Evolutionary conservation across 306 rosid species (phyloP).

Genomic region (Malus sylvestris): DNA sequence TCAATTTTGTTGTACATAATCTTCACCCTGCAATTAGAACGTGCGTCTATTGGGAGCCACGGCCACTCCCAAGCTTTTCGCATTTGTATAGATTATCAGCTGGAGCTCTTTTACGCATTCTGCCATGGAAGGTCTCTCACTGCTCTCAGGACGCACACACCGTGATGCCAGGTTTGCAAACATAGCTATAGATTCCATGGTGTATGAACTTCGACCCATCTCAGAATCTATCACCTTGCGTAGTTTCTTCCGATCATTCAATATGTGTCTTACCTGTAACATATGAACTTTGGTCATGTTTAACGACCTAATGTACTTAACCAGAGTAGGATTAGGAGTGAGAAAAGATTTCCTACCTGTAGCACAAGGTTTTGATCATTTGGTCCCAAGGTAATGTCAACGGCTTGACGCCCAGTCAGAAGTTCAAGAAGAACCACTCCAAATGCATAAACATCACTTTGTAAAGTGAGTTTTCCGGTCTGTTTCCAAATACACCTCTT

Average conservation of each 20-base stretch:
- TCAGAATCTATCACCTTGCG: slow-evolving; percentile 82
- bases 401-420: slow-evolving; percentile 88
- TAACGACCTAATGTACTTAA: background rate
- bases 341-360: slow-evolving; percentile 43
- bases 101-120: slow-evolving; percentile 78
- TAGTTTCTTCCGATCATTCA: slow-evolving; percentile 73
- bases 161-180: slow-evolving; percentile 91
- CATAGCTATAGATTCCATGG: slow-evolving; percentile 71
- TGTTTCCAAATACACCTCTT: slow-evolving; percentile 24
- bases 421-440: slow-evolving; percentile 99
- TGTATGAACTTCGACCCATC: slow-evolving; percentile 64
- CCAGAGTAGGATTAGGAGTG: background rate
- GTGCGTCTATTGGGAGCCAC: slow-evolving; percentile 11
- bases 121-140: slow-evolving; percentile 75
- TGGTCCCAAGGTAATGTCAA: slow-evolving; percentile 85
- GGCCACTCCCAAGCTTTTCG: slow-evolving; percentile 56
- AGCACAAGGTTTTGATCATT: slow-evolving; percentile 86
- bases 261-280: slow-evolving; percentile 64
- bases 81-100: slow-evolving; percentile 57
- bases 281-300: background rate
- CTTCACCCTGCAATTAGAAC: background rate
- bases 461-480: slow-evolving; percentile 95
- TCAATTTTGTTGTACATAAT: slow-evolving; percentile 17
- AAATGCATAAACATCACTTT: slow-evolving; percentile 93
- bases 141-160: slow-evolving; percentile 74